phyloP scores from a whole-genome alignment of 2,329 filamentous ascomycete genomes.

The Keithomyces neogunnii region DNA sequence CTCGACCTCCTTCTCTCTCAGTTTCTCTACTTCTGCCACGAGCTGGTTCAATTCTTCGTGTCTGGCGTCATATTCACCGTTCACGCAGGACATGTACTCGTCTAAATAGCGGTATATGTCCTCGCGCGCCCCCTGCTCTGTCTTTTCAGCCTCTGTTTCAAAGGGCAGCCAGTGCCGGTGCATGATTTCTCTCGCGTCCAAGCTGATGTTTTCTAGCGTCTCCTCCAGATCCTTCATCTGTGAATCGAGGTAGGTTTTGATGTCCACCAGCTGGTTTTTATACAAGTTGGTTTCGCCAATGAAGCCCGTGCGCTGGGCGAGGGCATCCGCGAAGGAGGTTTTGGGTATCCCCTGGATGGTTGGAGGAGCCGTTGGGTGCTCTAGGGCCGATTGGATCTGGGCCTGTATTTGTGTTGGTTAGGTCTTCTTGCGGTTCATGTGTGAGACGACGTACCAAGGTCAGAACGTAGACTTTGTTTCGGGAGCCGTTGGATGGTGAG shows the following conservation, averaged over 20 bases:
- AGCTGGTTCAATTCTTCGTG: conserved; percentile 10
- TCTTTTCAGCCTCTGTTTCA: not conserved
- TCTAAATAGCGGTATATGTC: conserved; percentile 18
- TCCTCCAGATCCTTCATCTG: conserved; percentile 7
- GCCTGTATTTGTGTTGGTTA: conserved; percentile 9
- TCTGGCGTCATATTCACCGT: not conserved
- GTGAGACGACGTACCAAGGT: not conserved
- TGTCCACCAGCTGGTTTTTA: conserved; percentile 6
- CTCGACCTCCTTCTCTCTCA: conserved; percentile 5
- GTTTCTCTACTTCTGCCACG: conserved; percentile 4
- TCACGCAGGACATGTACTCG: conserved; percentile 13
- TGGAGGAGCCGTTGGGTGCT: conserved; percentile 10
- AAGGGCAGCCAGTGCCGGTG: not conserved
- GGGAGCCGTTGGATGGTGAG: not conserved
- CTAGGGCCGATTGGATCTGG: conserved; percentile 12
- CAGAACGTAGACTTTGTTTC: not conserved
- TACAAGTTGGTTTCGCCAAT: conserved; percentile 5
- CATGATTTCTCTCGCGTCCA: not conserved
- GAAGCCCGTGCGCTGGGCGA: conserved; percentile 13
- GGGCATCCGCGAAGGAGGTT: conserved; percentile 7
- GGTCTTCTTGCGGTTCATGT: not conserved
- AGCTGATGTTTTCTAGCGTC: not conserved
- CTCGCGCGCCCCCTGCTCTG: conserved; percentile 5
- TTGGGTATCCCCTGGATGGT: conserved; percentile 13
- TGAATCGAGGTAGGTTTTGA: conserved; percentile 6